Percentiles rank a stretch among this genome's conserved stretches.
phyloP scores from a whole-genome alignment of 2,329 filamentous ascomycete species.

The Ophidiomyces ophidiicola region DNA sequence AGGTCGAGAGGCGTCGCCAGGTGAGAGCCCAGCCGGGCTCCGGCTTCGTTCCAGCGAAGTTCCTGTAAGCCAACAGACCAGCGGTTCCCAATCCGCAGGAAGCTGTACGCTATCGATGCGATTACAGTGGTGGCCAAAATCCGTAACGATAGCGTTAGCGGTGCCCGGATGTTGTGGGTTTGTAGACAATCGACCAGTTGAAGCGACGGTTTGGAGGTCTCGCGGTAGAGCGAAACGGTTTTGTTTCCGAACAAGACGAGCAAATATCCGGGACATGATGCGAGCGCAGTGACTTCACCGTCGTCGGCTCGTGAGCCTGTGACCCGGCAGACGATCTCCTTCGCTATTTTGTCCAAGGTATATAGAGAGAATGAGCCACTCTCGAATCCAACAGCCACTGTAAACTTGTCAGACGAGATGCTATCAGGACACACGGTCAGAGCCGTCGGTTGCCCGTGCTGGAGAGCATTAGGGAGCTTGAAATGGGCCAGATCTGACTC shows the following conservation, averaged over 20 bases:
- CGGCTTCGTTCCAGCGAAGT: slow-evolving; percentile 50
- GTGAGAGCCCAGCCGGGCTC: slow-evolving; percentile 31
- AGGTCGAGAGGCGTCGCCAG: slow-evolving; percentile 31
- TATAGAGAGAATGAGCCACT: slow-evolving; percentile 63
- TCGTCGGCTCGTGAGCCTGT: slow-evolving; percentile 50
- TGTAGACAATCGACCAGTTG: slow-evolving; percentile 63
- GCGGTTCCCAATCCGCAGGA: slow-evolving; percentile 61
- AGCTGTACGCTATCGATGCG: slow-evolving; percentile 78
- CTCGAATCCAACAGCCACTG: slow-evolving; percentile 56
- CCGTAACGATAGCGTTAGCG: slow-evolving; percentile 73
- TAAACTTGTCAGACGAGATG: slow-evolving; percentile 37
- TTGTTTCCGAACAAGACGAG: slow-evolving; percentile 66
- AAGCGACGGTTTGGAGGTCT: slow-evolving; percentile 35
- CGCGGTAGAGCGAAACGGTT: slow-evolving; percentile 63
- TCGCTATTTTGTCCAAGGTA: slow-evolving; percentile 40
- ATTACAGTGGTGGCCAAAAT: slow-evolving; percentile 51
- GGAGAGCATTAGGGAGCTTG: slow-evolving; percentile 17
- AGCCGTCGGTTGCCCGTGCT: slow-evolving; percentile 51
- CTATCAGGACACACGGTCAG: slow-evolving; percentile 35
- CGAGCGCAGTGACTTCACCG: slow-evolving; percentile 56
- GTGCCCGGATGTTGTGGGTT: slow-evolving; percentile 66
- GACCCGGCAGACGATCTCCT: slow-evolving; percentile 41
- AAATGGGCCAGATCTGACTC: slow-evolving; percentile 46
- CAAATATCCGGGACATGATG: slow-evolving; percentile 62
- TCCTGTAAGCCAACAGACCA: slow-evolving; percentile 94